These are phyloP conservation scores for Poteriospumella lacustris DNA, from an alignment of 108 stramenopile genomes.

Conservation along the genomic window DNA sequence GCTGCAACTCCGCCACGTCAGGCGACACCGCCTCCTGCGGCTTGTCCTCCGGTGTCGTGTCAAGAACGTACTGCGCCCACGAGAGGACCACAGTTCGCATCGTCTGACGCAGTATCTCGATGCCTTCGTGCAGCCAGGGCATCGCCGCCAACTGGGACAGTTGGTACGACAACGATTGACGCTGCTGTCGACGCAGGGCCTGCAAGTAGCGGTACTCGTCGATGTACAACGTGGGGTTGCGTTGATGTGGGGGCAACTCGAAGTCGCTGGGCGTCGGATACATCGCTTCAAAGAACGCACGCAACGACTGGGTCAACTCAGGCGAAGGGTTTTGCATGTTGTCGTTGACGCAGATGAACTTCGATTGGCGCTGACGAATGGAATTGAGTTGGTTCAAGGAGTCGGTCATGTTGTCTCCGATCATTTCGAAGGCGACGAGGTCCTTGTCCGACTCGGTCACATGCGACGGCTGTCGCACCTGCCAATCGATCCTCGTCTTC, in stretches of 20 bases:
- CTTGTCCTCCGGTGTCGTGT: too few species aligned
- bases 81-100: too few species aligned
- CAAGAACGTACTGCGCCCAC: too few species aligned
- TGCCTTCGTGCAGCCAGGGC: too few species aligned
- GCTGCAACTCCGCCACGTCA: too few species aligned
- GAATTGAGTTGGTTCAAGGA: slow-evolving; percentile 43
- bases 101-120: too few species aligned
- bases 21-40: too few species aligned
- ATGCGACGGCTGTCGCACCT: not conserved
- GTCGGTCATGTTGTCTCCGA: slow-evolving; percentile 41
- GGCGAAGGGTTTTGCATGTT: slow-evolving; percentile 40
- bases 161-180: too few species aligned
- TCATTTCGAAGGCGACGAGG: slow-evolving; percentile 53
- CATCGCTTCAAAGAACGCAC: slow-evolving; percentile 35
- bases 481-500: not conserved
- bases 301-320: slow-evolving; percentile 30
- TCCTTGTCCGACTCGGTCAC: not conserved
- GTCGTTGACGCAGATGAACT: slow-evolving; percentile 60
- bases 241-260: slow-evolving; percentile 17
- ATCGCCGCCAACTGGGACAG: too few species aligned
- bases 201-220: slow-evolving; percentile 23
- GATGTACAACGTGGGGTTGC: slow-evolving; percentile 13
- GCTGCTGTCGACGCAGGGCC: too few species aligned
- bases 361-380: slow-evolving; percentile 43
- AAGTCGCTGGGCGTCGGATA: slow-evolving; percentile 34